Percentiles rank a stretch among this genome's conserved stretches.
Conservation (phyloP, 2,329 filamentous ascomycete species). For the Escovopsis sp. region DNA sequence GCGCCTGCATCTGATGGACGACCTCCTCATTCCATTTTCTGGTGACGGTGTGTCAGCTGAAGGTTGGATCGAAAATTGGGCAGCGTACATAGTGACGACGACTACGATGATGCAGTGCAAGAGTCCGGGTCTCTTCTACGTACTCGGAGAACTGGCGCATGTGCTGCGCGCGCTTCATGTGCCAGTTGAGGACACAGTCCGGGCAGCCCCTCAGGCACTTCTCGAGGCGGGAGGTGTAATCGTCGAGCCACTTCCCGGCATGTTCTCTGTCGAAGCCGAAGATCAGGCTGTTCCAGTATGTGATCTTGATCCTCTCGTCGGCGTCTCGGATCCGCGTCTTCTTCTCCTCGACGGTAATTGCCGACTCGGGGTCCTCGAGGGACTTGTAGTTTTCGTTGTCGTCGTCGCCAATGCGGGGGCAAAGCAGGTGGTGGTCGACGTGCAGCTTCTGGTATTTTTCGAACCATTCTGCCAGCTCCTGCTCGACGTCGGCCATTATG, state of each 20-base stretch:
- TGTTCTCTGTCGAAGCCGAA: conserved; percentile 50
- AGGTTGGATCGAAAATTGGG: too few relatives aligned
- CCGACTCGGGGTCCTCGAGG: conserved; percentile 32
- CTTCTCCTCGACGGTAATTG: conserved; percentile 35
- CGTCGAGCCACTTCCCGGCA: conserved; percentile 41
- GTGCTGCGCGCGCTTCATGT: conserved; percentile 49
- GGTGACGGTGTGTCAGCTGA: neutral
- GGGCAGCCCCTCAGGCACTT: conserved; percentile 48
- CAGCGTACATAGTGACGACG: too few relatives aligned
- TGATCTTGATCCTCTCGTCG: conserved; percentile 40
- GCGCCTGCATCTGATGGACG: conserved; percentile 34
- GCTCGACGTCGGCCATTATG: conserved; percentile 24
- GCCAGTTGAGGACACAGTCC: conserved; percentile 58
- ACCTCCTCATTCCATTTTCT: conserved; percentile 34
- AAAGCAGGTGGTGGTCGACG: conserved; percentile 47
- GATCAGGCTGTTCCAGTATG: conserved; percentile 53
- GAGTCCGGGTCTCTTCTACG: conserved; percentile 13
- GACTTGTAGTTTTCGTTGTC: conserved; percentile 45
- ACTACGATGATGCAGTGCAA: too few relatives aligned
- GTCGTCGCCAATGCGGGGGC: conserved; percentile 46
- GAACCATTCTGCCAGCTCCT: conserved; percentile 28
- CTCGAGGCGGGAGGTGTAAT: conserved; percentile 43
- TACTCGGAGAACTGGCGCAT: conserved; percentile 47
- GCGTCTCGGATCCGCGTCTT: conserved; percentile 37
- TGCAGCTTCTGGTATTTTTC: conserved; percentile 29